Evolutionary conservation across 495 filamentous ascomycete genomes (phyloP), one percentile per base, ranked within the genome.

Genomic region (Cairneyella variabilis): DNA sequence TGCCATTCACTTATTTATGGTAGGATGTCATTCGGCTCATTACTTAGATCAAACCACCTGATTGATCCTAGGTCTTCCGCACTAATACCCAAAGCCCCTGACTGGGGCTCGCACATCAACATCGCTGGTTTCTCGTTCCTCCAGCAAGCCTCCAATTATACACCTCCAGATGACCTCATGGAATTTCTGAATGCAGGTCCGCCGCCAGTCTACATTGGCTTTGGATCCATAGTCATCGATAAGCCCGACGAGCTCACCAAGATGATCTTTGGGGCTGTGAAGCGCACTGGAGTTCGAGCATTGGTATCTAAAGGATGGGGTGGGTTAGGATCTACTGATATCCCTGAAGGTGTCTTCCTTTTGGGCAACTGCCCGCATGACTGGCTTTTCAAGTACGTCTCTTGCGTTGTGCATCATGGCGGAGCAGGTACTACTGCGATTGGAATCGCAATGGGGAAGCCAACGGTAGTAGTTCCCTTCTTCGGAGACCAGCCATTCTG

Each of bases 401-500:
- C 86, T 0, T 79, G 76, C 40, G 89, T 93, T 1, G 82, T 90
- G 12, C 89, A 93, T 48, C 89, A 91, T 56, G 89, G 89, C 18
- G 89, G 89, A 21, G 89, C 89, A 3, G 89, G 89, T 22, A 92
- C 89, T 11, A 91, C 84, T 10, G 89, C 89, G 0, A 82, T 81
- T 2, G 88, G 89, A 3, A 80, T 93, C 40, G 73, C 80, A 0
- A 66, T 76, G 1, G 86, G 84, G 0, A 77, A 79, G 37, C 88
- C 89, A 2, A 91, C 89, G 0, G 76, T 88, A 1, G 74, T 93
- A 14, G 80, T 92, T 9, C 89, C 89, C 0, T 93, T 93, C 70
- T 92, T 93, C 61, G 89, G 89, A 3, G 89, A 92, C 51, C 88
- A 91, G 59, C 83, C 85, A 1, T 92, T 91, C 56, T 92, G 89